These are phyloP conservation scores for Penicillium sp. DNA, from an alignment of 2,329 filamentous ascomycete species.

Conservation along the genomic window DNA sequence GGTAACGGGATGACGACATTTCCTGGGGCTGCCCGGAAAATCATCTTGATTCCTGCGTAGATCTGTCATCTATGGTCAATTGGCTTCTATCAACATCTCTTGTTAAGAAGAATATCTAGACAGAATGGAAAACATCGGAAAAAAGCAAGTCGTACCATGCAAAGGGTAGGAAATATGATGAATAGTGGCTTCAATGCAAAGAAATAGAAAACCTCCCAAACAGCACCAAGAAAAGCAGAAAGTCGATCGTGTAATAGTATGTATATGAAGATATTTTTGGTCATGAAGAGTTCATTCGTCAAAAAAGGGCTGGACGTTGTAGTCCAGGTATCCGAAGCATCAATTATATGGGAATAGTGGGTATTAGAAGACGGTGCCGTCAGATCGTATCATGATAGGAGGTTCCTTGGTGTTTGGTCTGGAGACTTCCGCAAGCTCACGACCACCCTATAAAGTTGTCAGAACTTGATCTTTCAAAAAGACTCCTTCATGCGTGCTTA, in stretches of 20 bases:
- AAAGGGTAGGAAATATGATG: not conserved
- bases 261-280: slow-evolving; percentile 5
- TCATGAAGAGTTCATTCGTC: slow-evolving; percentile 26
- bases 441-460: slow-evolving; percentile 64
- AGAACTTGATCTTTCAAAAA: slow-evolving; percentile 13
- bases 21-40: slow-evolving; percentile 1
- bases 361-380: slow-evolving; percentile 86
- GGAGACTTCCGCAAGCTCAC: slow-evolving; percentile 92
- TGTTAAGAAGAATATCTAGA: not conserved
- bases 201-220: slow-evolving; percentile 8
- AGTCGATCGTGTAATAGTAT: slow-evolving; percentile 3
- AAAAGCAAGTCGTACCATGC: not conserved
- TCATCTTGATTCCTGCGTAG: no score
- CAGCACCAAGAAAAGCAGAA: not conserved
- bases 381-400: slow-evolving; percentile 91
- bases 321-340: slow-evolving; percentile 28
- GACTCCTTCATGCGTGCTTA: slow-evolving; percentile 43
- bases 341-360: slow-evolving; percentile 23
- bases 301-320: slow-evolving; percentile 10
- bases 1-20: slow-evolving; percentile 21
- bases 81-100: not conserved
- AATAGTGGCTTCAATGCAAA: not conserved
- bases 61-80: not conserved
- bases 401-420: slow-evolving; percentile 94
- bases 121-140: not conserved